Evolutionary conservation across 306 rosid species (phyloP).

Genomic region (Pterocarpus macrocarpus): DNA sequence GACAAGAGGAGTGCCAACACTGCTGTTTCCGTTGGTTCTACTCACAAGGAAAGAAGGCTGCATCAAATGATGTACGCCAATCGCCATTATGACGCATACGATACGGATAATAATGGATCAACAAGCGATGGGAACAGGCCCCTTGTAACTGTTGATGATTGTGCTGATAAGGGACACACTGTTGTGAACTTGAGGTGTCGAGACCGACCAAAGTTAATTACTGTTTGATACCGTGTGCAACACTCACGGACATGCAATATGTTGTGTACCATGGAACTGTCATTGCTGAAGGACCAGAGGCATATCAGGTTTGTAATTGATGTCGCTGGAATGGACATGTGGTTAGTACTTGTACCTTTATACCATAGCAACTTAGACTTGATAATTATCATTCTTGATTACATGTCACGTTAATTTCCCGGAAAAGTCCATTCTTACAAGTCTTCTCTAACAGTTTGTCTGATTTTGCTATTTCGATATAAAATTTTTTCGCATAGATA

Average conservation of each 20-base stretch:
- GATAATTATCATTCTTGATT: constrained; percentile 12
- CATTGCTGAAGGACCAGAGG: constrained; percentile 94
- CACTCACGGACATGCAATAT: constrained; percentile 96
- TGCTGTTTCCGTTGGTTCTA: constrained; percentile 83
- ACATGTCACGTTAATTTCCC: constrained; percentile 14
- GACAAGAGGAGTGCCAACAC: constrained; percentile 88
- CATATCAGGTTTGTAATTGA: constrained; percentile 74
- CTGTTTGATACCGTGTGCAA: constrained; percentile 85
- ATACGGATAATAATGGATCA: constrained; percentile 57
- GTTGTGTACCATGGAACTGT: constrained; percentile 94
- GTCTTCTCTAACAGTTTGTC: neutral
- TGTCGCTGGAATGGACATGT: neutral
- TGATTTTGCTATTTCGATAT: neutral
- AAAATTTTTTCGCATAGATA: no score
- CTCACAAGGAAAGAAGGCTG: constrained; percentile 96
- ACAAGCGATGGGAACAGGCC: constrained; percentile 64
- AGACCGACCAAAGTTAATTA: constrained; percentile 77
- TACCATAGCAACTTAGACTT: constrained; percentile 6
- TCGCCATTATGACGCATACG: constrained; percentile 79
- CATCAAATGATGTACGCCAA: constrained; percentile 99
- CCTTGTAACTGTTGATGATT: constrained; percentile 75
- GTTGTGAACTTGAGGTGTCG: constrained; percentile 93
- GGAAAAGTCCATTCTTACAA: constrained; percentile 27
- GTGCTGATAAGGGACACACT: constrained; percentile 87
- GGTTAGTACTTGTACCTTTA: constrained; percentile 8